Evolutionary conservation across 1,139 yeast species (phyloP).

Genomic region (Blastobotrys ciferrii): DNA sequence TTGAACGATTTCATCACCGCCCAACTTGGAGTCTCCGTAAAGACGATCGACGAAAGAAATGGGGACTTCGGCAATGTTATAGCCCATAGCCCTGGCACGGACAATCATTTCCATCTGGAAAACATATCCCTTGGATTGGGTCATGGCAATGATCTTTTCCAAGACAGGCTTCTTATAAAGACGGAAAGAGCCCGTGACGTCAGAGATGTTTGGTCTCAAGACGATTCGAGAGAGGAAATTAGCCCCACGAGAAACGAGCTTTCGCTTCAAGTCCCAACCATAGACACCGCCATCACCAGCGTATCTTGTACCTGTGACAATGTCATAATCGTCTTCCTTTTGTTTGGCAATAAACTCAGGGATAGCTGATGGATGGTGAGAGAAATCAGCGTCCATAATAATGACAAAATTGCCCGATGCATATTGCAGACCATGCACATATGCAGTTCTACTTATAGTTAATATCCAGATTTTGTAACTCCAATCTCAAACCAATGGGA

Average conservation of each 20-base stretch:
- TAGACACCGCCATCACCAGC: slow-evolving; percentile 82
- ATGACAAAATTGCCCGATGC: slow-evolving; percentile 75
- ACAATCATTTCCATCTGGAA: slow-evolving; percentile 93
- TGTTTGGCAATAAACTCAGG: slow-evolving; percentile 74
- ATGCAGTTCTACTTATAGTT: slow-evolving; percentile 50
- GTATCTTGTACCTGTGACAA: slow-evolving; percentile 83
- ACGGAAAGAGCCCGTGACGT: slow-evolving; percentile 77
- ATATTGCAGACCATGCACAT: slow-evolving; percentile 71
- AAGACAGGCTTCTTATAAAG: slow-evolving; percentile 71
- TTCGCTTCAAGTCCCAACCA: slow-evolving; percentile 84
- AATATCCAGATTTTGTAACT: too few relatives aligned
- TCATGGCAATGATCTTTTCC: slow-evolving; percentile 63
- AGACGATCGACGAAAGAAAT: slow-evolving; percentile 77
- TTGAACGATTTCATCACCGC: slow-evolving; percentile 79
- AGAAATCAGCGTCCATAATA: slow-evolving; percentile 85
- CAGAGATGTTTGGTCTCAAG: slow-evolving; percentile 71
- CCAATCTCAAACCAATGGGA: too few relatives aligned
- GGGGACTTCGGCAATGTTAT: slow-evolving; percentile 76
- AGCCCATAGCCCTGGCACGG: slow-evolving; percentile 69
- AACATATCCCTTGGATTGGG: slow-evolving; percentile 77
- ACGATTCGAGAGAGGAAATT: slow-evolving; percentile 73
- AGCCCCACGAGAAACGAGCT: slow-evolving; percentile 77
- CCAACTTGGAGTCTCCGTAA: slow-evolving; percentile 77
- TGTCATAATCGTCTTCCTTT: slow-evolving; percentile 61
- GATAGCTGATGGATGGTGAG: slow-evolving; percentile 75